Evolutionary conservation across 306 rosid species (phyloP), one percentile per base, ranked within the genome.

Genomic region (Pyrus betulifolia): DNA sequence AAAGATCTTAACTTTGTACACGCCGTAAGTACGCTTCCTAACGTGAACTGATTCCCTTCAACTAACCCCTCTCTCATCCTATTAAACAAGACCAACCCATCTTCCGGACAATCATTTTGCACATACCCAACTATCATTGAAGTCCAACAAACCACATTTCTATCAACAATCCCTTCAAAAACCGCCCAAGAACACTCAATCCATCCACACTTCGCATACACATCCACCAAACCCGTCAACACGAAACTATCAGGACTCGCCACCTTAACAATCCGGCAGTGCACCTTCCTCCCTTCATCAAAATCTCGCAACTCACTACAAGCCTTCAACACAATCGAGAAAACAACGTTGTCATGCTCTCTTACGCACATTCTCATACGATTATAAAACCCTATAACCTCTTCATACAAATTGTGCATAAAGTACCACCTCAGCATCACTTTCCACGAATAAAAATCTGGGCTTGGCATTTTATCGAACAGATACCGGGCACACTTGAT

Each of bases 61-160:
- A 88, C 79, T 55, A 87, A 80, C 21, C 87, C 89, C 70, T 85
- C 92, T 15, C 91, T 86, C 96, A 92, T 92, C 61, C 81, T 73
- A 71, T 87, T 92, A 69, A 88, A 92, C 75, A 88, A 63, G 14
- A 63, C 60, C 82, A 92, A 44, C 14, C 88, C 92, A 69, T 90
- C 91, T 31, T 54, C 68, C 5, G 84, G 80, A 65, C 93, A 90
- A 19, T 84, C 93, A 74, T 88, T 92, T 52, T 90, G 91, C 61
- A 90, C 92, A 71, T 90, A 90, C 23, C 93, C 97, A 6, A 78
- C 86, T 52, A 90, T 92, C 96, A 92, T 85, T 17, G 96, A 85
- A 76, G 89, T 92, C 91, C 96, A 92, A 10, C 92, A 87, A 31
- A 92, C 91, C 71, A 92, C 92, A 66, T 76, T 78, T 49, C 85